Evolutionary conservation across 2,329 filamentous ascomycete species (phyloP).

Genomic region (Didymella exigua): DNA sequence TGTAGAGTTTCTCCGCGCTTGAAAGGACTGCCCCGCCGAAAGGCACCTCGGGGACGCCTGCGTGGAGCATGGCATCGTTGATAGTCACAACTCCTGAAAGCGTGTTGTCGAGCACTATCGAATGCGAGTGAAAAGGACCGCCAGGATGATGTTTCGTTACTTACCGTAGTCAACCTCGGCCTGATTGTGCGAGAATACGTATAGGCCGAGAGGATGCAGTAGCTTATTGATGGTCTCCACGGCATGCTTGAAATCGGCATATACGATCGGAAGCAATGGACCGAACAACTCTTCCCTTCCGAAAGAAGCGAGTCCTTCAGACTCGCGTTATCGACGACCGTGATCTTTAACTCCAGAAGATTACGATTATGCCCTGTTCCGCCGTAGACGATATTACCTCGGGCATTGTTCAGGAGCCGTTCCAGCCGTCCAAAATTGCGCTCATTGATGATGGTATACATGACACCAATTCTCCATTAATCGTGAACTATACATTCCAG

Average conservation of each 20-base stretch:
- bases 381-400: not conserved
- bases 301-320: not conserved
- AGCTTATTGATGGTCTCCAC: not conserved
- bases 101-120: not conserved
- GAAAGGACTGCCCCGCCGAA: slow-evolving; percentile 3
- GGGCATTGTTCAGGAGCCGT: not conserved
- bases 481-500: not conserved
- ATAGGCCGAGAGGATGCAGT: not conserved
- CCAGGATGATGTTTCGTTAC: not conserved
- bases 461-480: not conserved
- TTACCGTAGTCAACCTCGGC: slow-evolving; percentile 2
- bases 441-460: slow-evolving; percentile 6
- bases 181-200: slow-evolving; percentile 3
- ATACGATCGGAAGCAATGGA: not conserved
- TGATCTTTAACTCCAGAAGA: not conserved
- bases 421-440: slow-evolving; percentile 2
- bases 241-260: not conserved
- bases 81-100: slow-evolving; percentile 1
- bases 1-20: slow-evolving; percentile 3
- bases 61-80: slow-evolving; percentile 1
- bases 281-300: slow-evolving; percentile 2
- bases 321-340: not conserved
- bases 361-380: slow-evolving; percentile 2
- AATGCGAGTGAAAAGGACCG: not conserved
- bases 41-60: not conserved